A percentile compares a stretch with the other conserved stretches of the same genome.
Evolutionary conservation across 352 stramenopile genomes (phyloP).

Genomic region (Globisporangium takayamanum): DNA sequence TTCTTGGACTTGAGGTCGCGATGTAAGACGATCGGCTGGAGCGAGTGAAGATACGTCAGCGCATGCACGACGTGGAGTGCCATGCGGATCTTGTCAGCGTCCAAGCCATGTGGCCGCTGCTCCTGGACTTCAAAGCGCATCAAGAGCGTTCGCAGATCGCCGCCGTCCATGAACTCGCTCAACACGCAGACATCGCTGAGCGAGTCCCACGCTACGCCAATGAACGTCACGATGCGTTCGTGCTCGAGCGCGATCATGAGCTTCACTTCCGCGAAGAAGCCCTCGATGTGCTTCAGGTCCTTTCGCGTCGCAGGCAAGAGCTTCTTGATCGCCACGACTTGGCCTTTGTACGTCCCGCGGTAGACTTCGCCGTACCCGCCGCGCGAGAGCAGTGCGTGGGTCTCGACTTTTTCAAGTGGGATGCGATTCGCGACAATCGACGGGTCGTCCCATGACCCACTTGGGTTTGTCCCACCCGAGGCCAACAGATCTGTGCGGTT

Average conservation of each 20-base stretch:
- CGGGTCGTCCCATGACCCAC: slow-evolving; percentile 19
- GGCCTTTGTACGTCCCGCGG: slow-evolving; percentile 18
- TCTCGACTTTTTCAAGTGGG: slow-evolving; percentile 23
- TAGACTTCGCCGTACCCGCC: slow-evolving; percentile 33
- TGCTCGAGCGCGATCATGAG: slow-evolving; percentile 37
- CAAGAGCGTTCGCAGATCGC: slow-evolving; percentile 34
- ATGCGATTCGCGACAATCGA: slow-evolving; percentile 19
- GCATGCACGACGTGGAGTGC: slow-evolving; percentile 34
- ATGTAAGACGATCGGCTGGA: slow-evolving; percentile 30
- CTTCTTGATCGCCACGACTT: slow-evolving; percentile 21
- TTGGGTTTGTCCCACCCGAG: slow-evolving; percentile 1
- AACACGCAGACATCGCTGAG: slow-evolving; percentile 33
- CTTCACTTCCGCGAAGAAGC: slow-evolving; percentile 35
- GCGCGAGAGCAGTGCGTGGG: slow-evolving; percentile 20
- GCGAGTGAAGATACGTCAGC: slow-evolving; percentile 46
- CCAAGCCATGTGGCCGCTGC: slow-evolving; percentile 27
- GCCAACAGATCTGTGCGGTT: slow-evolving; percentile 3
- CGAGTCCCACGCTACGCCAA: slow-evolving; percentile 36
- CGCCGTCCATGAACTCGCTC: slow-evolving; percentile 36
- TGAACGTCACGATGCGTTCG: slow-evolving; percentile 30
- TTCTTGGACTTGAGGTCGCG: slow-evolving; percentile 39
- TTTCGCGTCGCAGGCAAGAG: slow-evolving; percentile 16
- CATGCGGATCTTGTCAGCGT: slow-evolving; percentile 47
- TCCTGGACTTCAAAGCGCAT: slow-evolving; percentile 29
- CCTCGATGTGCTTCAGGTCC: slow-evolving; percentile 24